phyloP scores from a whole-genome alignment of 139 green algal genomes.

The Pedinophyceae sp. region DNA sequence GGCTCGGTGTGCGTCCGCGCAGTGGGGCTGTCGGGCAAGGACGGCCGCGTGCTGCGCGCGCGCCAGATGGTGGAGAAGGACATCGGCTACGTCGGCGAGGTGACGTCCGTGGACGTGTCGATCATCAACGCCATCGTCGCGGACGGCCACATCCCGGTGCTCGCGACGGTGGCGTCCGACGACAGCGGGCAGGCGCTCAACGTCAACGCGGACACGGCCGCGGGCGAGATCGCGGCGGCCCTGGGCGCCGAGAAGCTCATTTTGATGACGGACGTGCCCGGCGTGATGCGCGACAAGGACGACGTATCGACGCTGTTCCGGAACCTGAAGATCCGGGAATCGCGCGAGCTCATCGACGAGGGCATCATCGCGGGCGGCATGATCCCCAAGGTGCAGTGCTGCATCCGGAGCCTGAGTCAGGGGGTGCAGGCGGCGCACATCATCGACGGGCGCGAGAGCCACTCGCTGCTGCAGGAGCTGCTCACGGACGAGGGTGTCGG shows the following conservation, averaged over 20 bases:
- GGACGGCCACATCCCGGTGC: conserved; percentile 78
- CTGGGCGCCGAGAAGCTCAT: conserved; percentile 96
- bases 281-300: conserved; percentile 78
- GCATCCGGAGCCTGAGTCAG: conserved; percentile 80
- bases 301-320: conserved; percentile 60
- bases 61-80: conserved; percentile 76
- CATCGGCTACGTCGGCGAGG: conserved; percentile 89
- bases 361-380: conserved; percentile 90
- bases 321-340: conserved; percentile 50
- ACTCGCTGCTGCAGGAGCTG: conserved; percentile 95
- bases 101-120: conserved; percentile 59
- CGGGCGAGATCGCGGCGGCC: conserved; percentile 65
- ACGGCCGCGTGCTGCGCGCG: conserved; percentile 68
- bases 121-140: conserved; percentile 55
- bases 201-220: conserved; percentile 95
- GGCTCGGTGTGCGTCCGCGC: no score
- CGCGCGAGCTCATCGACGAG: conserved; percentile 60
- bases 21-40: conserved; percentile 96
- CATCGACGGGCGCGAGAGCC: conserved; percentile 84
- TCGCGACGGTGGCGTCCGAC: conserved; percentile 85
- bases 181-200: conserved; percentile 79
- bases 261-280: conserved; percentile 94
- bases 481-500: conserved; percentile 89
- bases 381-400: conserved; percentile 96
- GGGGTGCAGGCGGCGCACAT: conserved; percentile 90